Conservation (phyloP, 257 asterid species). For the Capsicum pubescens region DNA sequence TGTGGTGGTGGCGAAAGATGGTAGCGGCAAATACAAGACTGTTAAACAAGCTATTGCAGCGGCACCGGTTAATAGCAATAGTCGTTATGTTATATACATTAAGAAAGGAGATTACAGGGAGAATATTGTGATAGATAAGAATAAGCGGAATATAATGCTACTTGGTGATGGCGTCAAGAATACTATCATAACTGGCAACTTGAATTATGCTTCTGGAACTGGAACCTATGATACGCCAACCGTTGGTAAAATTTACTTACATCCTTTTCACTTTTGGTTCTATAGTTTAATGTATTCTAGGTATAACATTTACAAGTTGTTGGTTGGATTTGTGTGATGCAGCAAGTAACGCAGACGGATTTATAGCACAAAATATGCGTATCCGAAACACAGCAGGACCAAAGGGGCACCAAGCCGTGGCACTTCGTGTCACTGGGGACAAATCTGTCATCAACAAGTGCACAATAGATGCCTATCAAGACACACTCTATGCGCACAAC, state of each 20-base stretch:
- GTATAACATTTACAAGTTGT: no score
- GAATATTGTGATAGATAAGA: constrained; percentile 34
- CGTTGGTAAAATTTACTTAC: constrained; percentile 35
- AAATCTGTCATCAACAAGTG: constrained; percentile 52
- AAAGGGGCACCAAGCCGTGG: constrained; percentile 57
- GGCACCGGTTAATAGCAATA: constrained; percentile 34
- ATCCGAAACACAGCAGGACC: constrained; percentile 60
- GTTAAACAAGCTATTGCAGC: constrained; percentile 39
- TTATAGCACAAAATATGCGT: constrained; percentile 57
- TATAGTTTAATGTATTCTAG: no score
- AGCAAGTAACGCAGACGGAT: constrained; percentile 33
- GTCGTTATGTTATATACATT: constrained; percentile 36
- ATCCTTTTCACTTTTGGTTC: no score
- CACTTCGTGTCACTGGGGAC: constrained; percentile 54
- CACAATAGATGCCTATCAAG: constrained; percentile 51
- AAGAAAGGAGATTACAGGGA: constrained; percentile 41
- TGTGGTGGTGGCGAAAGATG: constrained; percentile 46
- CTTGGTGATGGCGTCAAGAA: constrained; percentile 44
- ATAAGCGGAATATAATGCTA: constrained; percentile 38
- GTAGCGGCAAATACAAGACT: constrained; percentile 37
- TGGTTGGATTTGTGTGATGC: no score
- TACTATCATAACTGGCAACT: constrained; percentile 44
- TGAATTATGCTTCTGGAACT: constrained; percentile 37
- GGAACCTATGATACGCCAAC: constrained; percentile 40
- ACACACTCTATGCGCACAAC: constrained; percentile 56